Conservation (phyloP, 495 filamentous ascomycete genomes). For the Apodospora peruviana region DNA sequence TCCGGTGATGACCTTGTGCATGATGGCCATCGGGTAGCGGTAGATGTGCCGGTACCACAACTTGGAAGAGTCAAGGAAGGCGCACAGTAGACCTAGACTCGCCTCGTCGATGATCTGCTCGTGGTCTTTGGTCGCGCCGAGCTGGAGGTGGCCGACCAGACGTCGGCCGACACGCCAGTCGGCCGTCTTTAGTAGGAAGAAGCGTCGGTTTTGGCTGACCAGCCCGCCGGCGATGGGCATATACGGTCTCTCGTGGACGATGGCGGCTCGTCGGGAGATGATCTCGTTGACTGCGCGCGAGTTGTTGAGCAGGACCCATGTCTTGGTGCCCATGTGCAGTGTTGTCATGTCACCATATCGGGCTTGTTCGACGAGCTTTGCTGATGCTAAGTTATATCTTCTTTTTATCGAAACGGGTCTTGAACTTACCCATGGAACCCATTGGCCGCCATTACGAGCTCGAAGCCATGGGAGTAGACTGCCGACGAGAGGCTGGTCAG, state of each 20-base stretch:
- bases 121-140: slow-evolving; percentile 32
- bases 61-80: no score
- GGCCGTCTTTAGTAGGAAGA: slow-evolving; percentile 24
- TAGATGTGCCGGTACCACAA: slow-evolving; percentile 36
- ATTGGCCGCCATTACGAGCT: neutral
- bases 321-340: slow-evolving; percentile 21
- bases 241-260: slow-evolving; percentile 22
- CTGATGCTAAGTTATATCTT: neutral
- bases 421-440: neutral
- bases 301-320: slow-evolving; percentile 30
- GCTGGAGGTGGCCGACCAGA: slow-evolving; percentile 37
- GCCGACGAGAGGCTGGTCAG: neutral
- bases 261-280: slow-evolving; percentile 24
- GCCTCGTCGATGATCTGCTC: no score
- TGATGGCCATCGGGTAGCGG: slow-evolving; percentile 35
- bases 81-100: no score
- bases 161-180: slow-evolving; percentile 21
- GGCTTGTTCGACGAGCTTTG: neutral
- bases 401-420: neutral
- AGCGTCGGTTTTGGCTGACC: slow-evolving; percentile 23
- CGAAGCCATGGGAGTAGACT: neutral
- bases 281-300: slow-evolving; percentile 28
- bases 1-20: slow-evolving; percentile 8
- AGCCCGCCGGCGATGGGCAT: slow-evolving; percentile 23
- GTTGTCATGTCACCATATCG: slow-evolving; percentile 19